phyloP scores from a whole-genome alignment of 306 rosid species.

The Acacia melanoxylon region DNA sequence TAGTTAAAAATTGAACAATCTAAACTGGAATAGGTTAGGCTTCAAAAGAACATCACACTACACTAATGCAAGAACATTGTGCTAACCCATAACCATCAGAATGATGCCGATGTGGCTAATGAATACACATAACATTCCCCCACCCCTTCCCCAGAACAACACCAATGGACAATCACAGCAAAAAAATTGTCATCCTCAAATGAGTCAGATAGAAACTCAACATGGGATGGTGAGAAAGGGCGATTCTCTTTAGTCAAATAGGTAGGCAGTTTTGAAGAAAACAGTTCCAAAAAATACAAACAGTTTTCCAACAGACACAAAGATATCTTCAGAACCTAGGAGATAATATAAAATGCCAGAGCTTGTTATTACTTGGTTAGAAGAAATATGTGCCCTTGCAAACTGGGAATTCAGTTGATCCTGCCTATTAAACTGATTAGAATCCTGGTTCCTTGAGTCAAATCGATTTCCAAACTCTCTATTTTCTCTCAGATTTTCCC shows the following conservation, averaged over 20 bases:
- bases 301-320: neutral
- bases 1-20: neutral
- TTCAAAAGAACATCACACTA: neutral
- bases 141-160: neutral
- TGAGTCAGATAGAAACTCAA: neutral
- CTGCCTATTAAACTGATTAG: constrained; percentile 55
- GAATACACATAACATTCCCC: neutral
- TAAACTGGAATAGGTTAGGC: neutral
- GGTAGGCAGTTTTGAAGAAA: too few species aligned
- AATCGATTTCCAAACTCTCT: constrained; percentile 62
- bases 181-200: neutral
- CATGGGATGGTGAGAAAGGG: too few species aligned
- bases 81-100: neutral
- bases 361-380: constrained; percentile 68
- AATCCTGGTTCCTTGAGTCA: constrained; percentile 58
- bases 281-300: neutral
- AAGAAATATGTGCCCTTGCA: constrained; percentile 51
- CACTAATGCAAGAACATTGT: neutral
- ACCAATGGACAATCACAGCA: neutral
- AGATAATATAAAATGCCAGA: neutral
- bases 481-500: constrained; percentile 65
- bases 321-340: neutral
- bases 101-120: neutral
- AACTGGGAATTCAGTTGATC: constrained; percentile 64
- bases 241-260: too few species aligned